Percentiles rank a stretch among this genome's conserved stretches.
phyloP scores from a whole-genome alignment of 2,329 filamentous ascomycete genomes.

The Penicillium sp. region DNA sequence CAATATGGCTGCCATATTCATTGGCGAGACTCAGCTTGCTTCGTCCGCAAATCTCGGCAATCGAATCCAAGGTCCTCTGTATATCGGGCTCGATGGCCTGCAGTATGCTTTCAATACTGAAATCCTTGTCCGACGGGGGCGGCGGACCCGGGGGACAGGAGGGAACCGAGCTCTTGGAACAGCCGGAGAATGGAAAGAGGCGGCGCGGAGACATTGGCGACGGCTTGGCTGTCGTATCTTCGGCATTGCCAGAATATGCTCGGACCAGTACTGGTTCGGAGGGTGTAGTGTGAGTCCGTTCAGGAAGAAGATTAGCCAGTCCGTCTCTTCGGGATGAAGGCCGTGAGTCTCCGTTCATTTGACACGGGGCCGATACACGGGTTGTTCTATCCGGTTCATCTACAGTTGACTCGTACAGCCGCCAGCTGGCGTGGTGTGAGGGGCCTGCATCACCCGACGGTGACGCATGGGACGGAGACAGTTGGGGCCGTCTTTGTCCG shows the following conservation, averaged over 20 bases:
- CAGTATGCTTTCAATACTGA: slow-evolving; percentile 57
- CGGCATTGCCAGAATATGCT: slow-evolving; percentile 41
- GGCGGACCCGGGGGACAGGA: slow-evolving; percentile 27
- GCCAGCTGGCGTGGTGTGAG: slow-evolving; percentile 24
- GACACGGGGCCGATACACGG: slow-evolving; percentile 33
- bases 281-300: slow-evolving; percentile 30
- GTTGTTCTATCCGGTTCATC: slow-evolving; percentile 34
- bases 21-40: slow-evolving; percentile 62
- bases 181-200: slow-evolving; percentile 30
- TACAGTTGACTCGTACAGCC: slow-evolving; percentile 25
- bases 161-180: slow-evolving; percentile 16
- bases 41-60: slow-evolving; percentile 62
- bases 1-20: slow-evolving; percentile 62
- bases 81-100: slow-evolving; percentile 60
- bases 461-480: slow-evolving; percentile 26
- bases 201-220: slow-evolving; percentile 35
- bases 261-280: slow-evolving; percentile 46
- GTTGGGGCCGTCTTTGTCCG: slow-evolving; percentile 33
- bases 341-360: slow-evolving; percentile 30
- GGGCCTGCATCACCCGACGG: slow-evolving; percentile 21
- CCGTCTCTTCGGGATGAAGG: slow-evolving; percentile 27
- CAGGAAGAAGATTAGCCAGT: slow-evolving; percentile 21
- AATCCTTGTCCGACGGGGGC: slow-evolving; percentile 52
- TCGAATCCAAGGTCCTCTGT: slow-evolving; percentile 57
- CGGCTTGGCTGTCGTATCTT: slow-evolving; percentile 25